A percentile compares a stretch with the other conserved stretches of the same genome.
Evolutionary conservation across 177 flowering plant species (phyloP).

Genomic region (Vitis hybrid): DNA sequence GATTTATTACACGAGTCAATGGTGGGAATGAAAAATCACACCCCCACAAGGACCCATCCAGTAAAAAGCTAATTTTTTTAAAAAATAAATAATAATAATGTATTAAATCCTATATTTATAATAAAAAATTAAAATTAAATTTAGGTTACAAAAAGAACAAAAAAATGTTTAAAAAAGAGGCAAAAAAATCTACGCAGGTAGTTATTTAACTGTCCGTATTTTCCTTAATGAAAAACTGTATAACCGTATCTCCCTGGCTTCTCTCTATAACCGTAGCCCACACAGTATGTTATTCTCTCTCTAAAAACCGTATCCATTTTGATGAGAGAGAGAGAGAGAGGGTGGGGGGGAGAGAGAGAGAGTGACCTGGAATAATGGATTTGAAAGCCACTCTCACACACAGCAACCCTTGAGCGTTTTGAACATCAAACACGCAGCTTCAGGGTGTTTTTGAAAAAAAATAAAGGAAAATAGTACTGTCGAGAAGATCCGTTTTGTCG

Average conservation of each 20-base stretch:
- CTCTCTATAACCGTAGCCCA: not conserved
- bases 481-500: not conserved
- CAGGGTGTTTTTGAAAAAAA: not conserved
- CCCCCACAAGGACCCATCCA: too few relatives aligned
- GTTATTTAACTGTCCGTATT: constrained; percentile 16
- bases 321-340: not conserved
- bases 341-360: not conserved
- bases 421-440: not conserved
- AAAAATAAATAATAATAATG: too few relatives aligned
- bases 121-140: too few relatives aligned
- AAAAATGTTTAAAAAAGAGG: too few relatives aligned
- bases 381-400: constrained; percentile 13
- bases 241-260: constrained; percentile 9
- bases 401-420: constrained; percentile 7
- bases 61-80: too few relatives aligned
- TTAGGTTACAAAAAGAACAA: too few relatives aligned
- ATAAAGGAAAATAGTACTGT: not conserved
- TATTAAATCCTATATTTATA: too few relatives aligned
- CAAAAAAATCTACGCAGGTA: not conserved
- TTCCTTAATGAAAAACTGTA: not conserved
- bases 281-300: not conserved
- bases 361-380: constrained; percentile 17
- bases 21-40: too few relatives aligned
- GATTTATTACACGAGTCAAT: too few relatives aligned
- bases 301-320: too few relatives aligned